These are phyloP conservation scores for Pyrenophora seminiperda DNA, from an alignment of 2,329 filamentous ascomycete genomes.

Conservation along the genomic window DNA sequence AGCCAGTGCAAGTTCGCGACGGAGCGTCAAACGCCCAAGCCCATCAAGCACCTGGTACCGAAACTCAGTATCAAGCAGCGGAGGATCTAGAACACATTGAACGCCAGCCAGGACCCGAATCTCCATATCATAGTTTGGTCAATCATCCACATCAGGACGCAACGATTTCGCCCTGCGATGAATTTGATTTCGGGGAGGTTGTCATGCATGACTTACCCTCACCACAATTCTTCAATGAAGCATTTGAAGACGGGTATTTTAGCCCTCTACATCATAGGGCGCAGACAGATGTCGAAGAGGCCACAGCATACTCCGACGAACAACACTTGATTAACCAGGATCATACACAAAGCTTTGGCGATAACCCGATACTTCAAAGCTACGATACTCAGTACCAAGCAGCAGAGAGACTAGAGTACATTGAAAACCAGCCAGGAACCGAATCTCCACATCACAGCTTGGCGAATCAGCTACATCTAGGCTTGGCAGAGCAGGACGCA, in stretches of 20 bases:
- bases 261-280: background rate
- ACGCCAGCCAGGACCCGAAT: background rate
- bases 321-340: background rate
- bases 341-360: background rate
- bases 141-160: conserved; percentile 1
- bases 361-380: background rate
- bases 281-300: background rate
- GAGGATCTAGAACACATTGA: background rate
- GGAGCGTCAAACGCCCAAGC: background rate
- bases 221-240: background rate
- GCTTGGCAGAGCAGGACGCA: no score
- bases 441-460: background rate
- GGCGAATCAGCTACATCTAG: background rate
- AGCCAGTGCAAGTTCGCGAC: background rate
- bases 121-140: background rate
- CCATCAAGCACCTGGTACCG: background rate
- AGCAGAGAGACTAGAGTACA: background rate
- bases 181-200: background rate
- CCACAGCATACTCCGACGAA: background rate
- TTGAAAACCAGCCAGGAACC: background rate
- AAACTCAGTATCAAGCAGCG: background rate
- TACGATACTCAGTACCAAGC: background rate
- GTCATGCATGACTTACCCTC: background rate
- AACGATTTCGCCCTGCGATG: background rate
- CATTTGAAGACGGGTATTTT: background rate